Base-by-base conservation (phyloP, 1,139 yeast species). In the Candida sp. region DNA sequence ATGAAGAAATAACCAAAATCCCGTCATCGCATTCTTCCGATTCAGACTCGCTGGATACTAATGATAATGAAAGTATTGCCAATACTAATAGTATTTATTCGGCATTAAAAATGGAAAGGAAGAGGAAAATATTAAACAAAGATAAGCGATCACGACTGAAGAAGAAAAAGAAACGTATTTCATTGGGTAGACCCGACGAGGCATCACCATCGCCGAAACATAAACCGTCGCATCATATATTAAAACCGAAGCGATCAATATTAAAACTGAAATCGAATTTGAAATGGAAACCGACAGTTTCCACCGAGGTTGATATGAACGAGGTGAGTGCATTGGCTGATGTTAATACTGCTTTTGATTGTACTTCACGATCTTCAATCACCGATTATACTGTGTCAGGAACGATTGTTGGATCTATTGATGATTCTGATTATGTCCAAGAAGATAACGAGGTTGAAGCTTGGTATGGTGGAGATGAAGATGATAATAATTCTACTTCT, bases 141-240 rank as follows among this genome's bases (percentile, higher is more conserved):
- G 32, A 22, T 15, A 39, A 35, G 22, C 36, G 25, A 46, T 15
- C 41, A 5, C 34, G 54, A 21, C 38, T 48, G 39, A 58, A 55
- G 44, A 55, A 50, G 48, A 44, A 46, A 43, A 44, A 38, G 23
- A 44, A 38, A 22, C 40, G 23, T 40, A 41, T 44, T 27, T 36
- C 36, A 23, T 40, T 42, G 21, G 38, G n/a, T 19, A 23, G 35
- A 30, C 39, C 34, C 42, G 38, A 47, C 33, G 49, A 43, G 21
- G 48, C 47, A 11, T 68, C 75, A 1, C 76, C 77, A 0, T 67
- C 72, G 0, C 77, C 75, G 0, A 73, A 72, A 45, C 75, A 70
- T 46, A 62, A 64, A 43, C 79, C 79, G 2, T 68, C 73, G 12
- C 79, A 73, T 51, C 69, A 68, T 40, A 63, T 59, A 1, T 55